Evolutionary conservation across 345 rosid species (phyloP), one percentile per base, ranked within the genome.

Genomic region (Lepidium sativum): DNA sequence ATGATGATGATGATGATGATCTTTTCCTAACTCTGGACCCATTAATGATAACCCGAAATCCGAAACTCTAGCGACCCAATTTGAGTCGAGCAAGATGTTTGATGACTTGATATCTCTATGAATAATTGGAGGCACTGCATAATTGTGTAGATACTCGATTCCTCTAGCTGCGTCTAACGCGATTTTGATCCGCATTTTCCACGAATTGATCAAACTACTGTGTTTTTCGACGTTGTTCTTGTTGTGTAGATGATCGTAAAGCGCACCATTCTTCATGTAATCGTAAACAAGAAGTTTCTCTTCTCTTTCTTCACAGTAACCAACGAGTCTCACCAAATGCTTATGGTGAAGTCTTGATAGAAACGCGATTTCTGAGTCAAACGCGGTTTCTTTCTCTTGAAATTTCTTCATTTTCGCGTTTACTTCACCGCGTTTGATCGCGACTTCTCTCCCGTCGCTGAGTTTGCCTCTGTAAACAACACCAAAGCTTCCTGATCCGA

Each of bases 41-140:
- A 87, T 75, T 60, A 89, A 23, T 0, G 96, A 89, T 4, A 92
- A 77, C 33, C 98, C 97, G 17, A 92, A 87, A 79, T 92, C 98
- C 4, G 97, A 92, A 12, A 92, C 95, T 33, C 87, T 77, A 1
- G 95, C 97, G 0, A 80, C 79, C 95, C 95, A 89, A 33, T 80
- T 68, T 6, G 62, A 79, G 61, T 89, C 98, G 0, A 92, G 85
- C 54, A 92, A 61, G 4, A 92, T 89, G 80, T 87, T 89, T 0
- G 95, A 87, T 0, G 98, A 92, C 73, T 87, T 92, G 8, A 92
- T 87, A 37, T 92, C 96, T 18, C 97, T 70, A n/a, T 92, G 98
- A 33, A 92, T 89, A 40, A 92, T 89, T 0, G 95, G 68, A 0
- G 98, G 98, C 10, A 85, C 95, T 0, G 97, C 95, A 18, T 89